Evolutionary conservation across 768 basidiomycete genomes (phyloP).

Genomic region (Pleurotus citrinopileatus): DNA sequence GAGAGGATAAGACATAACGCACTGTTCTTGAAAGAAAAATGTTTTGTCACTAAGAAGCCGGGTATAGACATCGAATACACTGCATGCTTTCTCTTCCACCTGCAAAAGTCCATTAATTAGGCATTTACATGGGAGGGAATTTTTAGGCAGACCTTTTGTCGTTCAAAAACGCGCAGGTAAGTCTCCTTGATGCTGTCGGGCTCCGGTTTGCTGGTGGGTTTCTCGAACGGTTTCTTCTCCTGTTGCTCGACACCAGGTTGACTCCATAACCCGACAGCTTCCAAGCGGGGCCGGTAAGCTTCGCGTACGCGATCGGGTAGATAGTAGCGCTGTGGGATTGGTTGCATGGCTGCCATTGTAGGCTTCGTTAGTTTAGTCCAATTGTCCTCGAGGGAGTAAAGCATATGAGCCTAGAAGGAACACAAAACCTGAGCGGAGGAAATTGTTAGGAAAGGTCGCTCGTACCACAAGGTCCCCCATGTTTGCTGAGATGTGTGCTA

Average conservation of each 20-base stretch:
- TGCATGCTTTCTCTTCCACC: constrained; percentile 58
- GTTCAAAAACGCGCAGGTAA: constrained; percentile 57
- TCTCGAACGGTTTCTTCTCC: constrained; percentile 40
- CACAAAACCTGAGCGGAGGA: constrained; percentile 9
- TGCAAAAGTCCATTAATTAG: constrained; percentile 22
- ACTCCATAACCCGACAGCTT: constrained; percentile 64
- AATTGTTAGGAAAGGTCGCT: constrained; percentile 11
- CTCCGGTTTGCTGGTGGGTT: constrained; percentile 27
- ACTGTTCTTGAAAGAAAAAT: constrained; percentile 55
- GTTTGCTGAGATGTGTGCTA: constrained; percentile 60
- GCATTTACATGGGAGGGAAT: not conserved
- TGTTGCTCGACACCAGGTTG: constrained; percentile 38
- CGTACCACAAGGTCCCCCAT: constrained; percentile 73
- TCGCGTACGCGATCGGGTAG: constrained; percentile 62
- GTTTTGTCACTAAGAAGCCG: constrained; percentile 47
- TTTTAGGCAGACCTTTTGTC: constrained; percentile 49
- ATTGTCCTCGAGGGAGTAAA: constrained; percentile 63
- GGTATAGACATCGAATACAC: constrained; percentile 54
- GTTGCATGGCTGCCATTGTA: constrained; percentile 52
- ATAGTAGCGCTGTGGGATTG: constrained; percentile 72
- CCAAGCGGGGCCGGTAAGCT: constrained; percentile 52
- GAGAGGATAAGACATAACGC: constrained; percentile 12
- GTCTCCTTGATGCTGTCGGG: constrained; percentile 28
- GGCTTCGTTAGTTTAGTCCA: constrained; percentile 57
- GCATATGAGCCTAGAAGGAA: constrained; percentile 50